Conservation (phyloP, 345 rosid species). For the Syzygium grande region DNA sequence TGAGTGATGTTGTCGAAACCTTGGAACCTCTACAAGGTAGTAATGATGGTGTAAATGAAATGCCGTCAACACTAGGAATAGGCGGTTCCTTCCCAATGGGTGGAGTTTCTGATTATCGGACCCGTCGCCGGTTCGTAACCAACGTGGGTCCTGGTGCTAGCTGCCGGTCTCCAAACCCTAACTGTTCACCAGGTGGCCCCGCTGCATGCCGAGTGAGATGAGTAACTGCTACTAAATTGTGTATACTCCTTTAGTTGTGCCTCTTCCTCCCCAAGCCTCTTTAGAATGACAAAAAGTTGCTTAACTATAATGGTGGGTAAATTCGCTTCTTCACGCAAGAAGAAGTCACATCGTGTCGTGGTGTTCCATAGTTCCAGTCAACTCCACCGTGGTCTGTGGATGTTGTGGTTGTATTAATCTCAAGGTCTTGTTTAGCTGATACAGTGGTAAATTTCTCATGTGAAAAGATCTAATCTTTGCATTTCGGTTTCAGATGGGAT, state of each 20-base stretch:
- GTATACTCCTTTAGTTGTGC: slow-evolving; percentile 35
- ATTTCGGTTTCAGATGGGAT: background rate
- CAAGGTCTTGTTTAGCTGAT: background rate
- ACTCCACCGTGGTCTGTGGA: background rate
- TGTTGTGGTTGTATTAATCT: background rate
- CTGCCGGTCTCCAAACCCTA: slow-evolving; percentile 75
- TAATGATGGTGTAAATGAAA: slow-evolving; percentile 32
- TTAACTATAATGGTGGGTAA: background rate
- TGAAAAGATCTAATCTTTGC: background rate
- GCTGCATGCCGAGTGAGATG: slow-evolving; percentile 82
- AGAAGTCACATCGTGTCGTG: background rate
- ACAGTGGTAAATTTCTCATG: background rate
- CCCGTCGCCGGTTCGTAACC: slow-evolving; percentile 47
- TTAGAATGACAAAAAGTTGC: slow-evolving; percentile 10
- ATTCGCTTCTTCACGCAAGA: background rate
- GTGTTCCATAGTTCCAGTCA: background rate
- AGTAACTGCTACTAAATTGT: slow-evolving; percentile 14
- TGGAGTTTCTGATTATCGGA: slow-evolving; percentile 51
- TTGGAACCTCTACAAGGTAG: slow-evolving; percentile 79
- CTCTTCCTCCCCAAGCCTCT: slow-evolving; percentile 12
- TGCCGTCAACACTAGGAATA: slow-evolving; percentile 23
- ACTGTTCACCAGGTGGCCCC: slow-evolving; percentile 69
- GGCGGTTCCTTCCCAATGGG: slow-evolving; percentile 62
- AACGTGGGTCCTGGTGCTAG: slow-evolving; percentile 73
- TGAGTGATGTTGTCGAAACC: slow-evolving; percentile 96